Conservation (phyloP, 345 rosid genomes). For the Hypericum androsaemum region DNA sequence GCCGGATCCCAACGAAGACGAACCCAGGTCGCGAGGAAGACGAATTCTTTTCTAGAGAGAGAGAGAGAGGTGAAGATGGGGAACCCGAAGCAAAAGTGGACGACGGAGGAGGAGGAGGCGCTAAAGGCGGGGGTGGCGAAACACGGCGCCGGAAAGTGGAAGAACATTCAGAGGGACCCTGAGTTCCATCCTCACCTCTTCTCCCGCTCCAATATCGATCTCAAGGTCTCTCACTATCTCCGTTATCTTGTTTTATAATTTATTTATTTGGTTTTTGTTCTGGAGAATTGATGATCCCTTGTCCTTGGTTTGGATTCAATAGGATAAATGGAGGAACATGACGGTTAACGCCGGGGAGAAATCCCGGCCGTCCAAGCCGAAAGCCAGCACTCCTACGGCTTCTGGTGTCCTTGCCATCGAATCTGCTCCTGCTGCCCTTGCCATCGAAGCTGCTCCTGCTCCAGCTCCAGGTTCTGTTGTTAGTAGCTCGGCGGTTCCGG, state of each 20-base stretch:
- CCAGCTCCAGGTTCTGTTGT: slow-evolving; percentile 22
- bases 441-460: slow-evolving; percentile 27
- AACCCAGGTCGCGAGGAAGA: too few relatives aligned
- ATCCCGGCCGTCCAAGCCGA: slow-evolving; percentile 35
- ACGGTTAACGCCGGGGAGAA: slow-evolving; percentile 57
- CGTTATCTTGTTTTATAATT: neutral
- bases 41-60: neutral
- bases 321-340: slow-evolving; percentile 88
- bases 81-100: slow-evolving; percentile 80
- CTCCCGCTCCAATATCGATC: slow-evolving; percentile 79
- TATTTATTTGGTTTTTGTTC: neutral
- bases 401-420: slow-evolving; percentile 9
- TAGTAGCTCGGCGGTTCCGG: slow-evolving; percentile 8
- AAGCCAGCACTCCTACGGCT: slow-evolving; percentile 13
- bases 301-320: slow-evolving; percentile 12
- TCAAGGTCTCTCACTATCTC: slow-evolving; percentile 40
- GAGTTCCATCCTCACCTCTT: slow-evolving; percentile 50
- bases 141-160: slow-evolving; percentile 89
- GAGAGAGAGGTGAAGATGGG: slow-evolving; percentile 35
- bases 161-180: slow-evolving; percentile 65
- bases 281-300: slow-evolving; percentile 1
- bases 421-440: too few relatives aligned
- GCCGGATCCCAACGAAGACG: too few relatives aligned
- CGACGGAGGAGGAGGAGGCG: slow-evolving; percentile 68
- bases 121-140: slow-evolving; percentile 56